Conservation (phyloP, 257 asterid species). For the Ligustrum vulgare region DNA sequence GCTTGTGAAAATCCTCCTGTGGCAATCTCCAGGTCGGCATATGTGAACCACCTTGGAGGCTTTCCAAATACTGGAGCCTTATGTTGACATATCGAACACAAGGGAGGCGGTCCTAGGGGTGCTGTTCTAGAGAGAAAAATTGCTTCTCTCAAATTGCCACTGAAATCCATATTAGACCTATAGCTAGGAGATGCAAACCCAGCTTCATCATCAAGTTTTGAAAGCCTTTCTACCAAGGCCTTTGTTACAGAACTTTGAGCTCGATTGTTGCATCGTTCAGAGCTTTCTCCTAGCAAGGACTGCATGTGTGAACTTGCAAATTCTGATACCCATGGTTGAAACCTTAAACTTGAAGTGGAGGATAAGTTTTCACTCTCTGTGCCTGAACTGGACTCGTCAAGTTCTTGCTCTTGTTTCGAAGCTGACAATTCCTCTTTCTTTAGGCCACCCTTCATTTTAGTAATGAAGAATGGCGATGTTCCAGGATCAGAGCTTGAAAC, state of each 20-base stretch:
- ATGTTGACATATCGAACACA: conserved; percentile 93
- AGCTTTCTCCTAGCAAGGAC: conserved; percentile 47
- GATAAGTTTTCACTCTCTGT: conserved; percentile 75
- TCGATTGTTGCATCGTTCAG: conserved; percentile 41
- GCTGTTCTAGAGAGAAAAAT: conserved; percentile 59
- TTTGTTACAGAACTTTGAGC: conserved; percentile 45
- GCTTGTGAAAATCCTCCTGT: conserved; percentile 84
- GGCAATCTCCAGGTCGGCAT: conserved; percentile 78
- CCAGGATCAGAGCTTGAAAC: conserved; percentile 99
- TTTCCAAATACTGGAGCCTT: conserved; percentile 92
- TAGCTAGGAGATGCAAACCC: conserved; percentile 64
- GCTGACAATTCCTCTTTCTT: conserved; percentile 55
- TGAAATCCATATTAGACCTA: conserved; percentile 54
- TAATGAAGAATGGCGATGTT: conserved; percentile 71
- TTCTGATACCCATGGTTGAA: conserved; percentile 91
- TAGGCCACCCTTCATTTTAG: conserved; percentile 39
- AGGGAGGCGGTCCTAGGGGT: conserved; percentile 83
- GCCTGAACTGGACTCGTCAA: conserved; percentile 69
- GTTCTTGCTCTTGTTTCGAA: conserved; percentile 41
- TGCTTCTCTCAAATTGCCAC: conserved; percentile 79
- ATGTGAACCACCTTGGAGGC: conserved; percentile 92
- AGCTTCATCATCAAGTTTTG: conserved; percentile 63
- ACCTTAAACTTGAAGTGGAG: conserved; percentile 75
- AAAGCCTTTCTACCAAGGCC: conserved; percentile 59
- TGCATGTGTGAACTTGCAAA: conserved; percentile 47